Base-by-base conservation (phyloP, 1,284 basidiomycete genomes). In the Tilletia indica region DNA sequence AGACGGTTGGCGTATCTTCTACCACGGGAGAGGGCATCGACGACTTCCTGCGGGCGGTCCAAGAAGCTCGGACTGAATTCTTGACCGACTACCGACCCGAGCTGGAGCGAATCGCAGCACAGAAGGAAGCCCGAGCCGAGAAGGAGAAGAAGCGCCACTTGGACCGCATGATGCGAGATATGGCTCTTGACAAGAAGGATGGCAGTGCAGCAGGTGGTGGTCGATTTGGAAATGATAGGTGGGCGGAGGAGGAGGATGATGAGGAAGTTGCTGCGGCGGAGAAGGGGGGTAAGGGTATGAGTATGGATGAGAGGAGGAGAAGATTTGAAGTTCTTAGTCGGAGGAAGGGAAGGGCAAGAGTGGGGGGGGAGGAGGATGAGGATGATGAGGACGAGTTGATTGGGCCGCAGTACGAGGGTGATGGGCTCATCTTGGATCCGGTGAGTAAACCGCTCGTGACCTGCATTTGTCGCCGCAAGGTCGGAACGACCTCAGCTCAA, bases 1-100 rank as follows among this genome's bases (percentile, higher is more conserved):
- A 95, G 93, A 89, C 95, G 6, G 95, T 99, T 12, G 95, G 96
- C 31, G 94, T 99, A 9, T 96, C 93, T 14, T 96, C 96, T 58
- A 89, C 94, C 87, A 98, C 97, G 0, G 97, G 97, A 12, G 91
- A 90, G 67, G 97, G 97, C 4, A 90, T 99, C 83, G 88, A 91
- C 74, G 92, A 92, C 70, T 97, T 99, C 84, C 92, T 99, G 80
- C 89, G 90, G 21, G 94, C 94, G 0, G 94, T 99, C 4, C 90
- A 95, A 73, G 90, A 89, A 61, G 93, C 93, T 0, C 87, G 93
- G 74, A 87, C 90, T 70, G 94, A 97, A 85, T 99, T 97, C 85
- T 66, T 81, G 82, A 94, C 93, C 73, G 93, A 95, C 75, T 98
- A 98, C 85, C 88, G 94, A 61, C 94, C 95, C 0, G 94, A 97